Evolutionary conservation across 768 basidiomycete genomes (phyloP).

Genomic region (Cubamyces lactineus): DNA sequence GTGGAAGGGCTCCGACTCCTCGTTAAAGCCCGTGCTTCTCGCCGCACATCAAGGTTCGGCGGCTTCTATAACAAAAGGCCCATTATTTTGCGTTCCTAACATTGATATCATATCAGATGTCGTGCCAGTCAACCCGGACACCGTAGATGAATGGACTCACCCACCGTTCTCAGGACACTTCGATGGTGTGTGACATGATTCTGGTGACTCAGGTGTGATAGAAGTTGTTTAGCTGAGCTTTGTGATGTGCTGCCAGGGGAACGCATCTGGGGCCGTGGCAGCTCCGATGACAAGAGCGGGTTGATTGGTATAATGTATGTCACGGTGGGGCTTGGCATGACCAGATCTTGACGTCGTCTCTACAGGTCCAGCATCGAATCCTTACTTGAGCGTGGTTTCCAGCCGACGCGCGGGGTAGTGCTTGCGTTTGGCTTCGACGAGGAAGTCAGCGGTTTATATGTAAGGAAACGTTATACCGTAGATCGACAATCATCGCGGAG

Average conservation of each 20-base stretch:
- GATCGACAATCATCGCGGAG: too few relatives aligned
- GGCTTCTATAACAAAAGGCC: not conserved
- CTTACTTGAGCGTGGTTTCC: constrained; percentile 48
- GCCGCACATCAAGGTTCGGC: constrained; percentile 53
- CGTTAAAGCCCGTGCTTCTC: constrained; percentile 58
- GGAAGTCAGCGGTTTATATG: constrained; percentile 41
- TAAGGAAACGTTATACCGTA: constrained; percentile 8
- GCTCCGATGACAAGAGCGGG: constrained; percentile 40
- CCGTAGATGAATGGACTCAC: constrained; percentile 48
- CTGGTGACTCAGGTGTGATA: not conserved
- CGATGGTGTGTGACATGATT: constrained; percentile 33
- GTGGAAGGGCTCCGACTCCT: constrained; percentile 55
- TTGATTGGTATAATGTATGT: constrained; percentile 38
- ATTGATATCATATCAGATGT: constrained; percentile 39
- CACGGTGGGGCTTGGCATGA: not conserved
- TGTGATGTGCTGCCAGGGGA: constrained; percentile 25
- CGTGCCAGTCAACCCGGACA: constrained; percentile 52
- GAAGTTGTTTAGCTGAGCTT: not conserved
- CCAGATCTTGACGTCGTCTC: too few relatives aligned
- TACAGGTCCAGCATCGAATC: constrained; percentile 47
- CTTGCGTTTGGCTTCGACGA: constrained; percentile 56
- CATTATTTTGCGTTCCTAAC: not conserved
- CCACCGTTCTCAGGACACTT: constrained; percentile 55
- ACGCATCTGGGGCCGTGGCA: constrained; percentile 40
- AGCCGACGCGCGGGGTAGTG: constrained; percentile 47